Conservation (phyloP, 2,329 filamentous ascomycete genomes). For the Venturia aucupariae region DNA sequence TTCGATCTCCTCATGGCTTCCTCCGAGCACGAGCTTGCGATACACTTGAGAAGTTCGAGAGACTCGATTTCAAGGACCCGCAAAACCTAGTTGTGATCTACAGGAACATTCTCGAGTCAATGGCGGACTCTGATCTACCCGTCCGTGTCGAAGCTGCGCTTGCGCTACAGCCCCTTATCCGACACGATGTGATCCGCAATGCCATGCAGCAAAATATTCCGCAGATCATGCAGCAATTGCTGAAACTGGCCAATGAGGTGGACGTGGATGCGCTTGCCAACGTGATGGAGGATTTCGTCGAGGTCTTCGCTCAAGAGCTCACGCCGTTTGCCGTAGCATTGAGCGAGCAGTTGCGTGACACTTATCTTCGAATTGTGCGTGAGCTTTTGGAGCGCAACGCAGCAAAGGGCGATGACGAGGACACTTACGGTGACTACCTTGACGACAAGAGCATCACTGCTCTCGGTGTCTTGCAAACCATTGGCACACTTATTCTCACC, state of each 20-base stretch:
- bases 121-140: slow-evolving; percentile 88
- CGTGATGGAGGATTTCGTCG: slow-evolving; percentile 99
- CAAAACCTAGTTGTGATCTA: slow-evolving; percentile 96
- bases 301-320: slow-evolving; percentile 93
- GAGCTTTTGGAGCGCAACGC: slow-evolving; percentile 82
- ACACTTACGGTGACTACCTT: slow-evolving; percentile 77
- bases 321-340: slow-evolving; percentile 95
- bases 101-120: slow-evolving; percentile 90
- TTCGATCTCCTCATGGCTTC: slow-evolving; percentile 84
- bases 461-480: slow-evolving; percentile 90
- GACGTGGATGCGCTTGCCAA: slow-evolving; percentile 96
- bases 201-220: slow-evolving; percentile 98
- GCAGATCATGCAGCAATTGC: slow-evolving; percentile 96
- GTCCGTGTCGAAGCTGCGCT: slow-evolving; percentile 91
- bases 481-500: slow-evolving; percentile 92
- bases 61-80: slow-evolving; percentile 82
- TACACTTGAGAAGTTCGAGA: slow-evolving; percentile 95
- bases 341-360: slow-evolving; percentile 91
- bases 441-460: slow-evolving; percentile 99
- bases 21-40: slow-evolving; percentile 92
- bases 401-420: slow-evolving; percentile 64
- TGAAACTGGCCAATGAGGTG: slow-evolving; percentile 95
- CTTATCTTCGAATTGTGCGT: slow-evolving; percentile 85
- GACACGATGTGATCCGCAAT: slow-evolving; percentile 85
- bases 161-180: slow-evolving; percentile 87